Conservation (phyloP, 1,139 yeast species). For the Diutina mesorugosa region DNA sequence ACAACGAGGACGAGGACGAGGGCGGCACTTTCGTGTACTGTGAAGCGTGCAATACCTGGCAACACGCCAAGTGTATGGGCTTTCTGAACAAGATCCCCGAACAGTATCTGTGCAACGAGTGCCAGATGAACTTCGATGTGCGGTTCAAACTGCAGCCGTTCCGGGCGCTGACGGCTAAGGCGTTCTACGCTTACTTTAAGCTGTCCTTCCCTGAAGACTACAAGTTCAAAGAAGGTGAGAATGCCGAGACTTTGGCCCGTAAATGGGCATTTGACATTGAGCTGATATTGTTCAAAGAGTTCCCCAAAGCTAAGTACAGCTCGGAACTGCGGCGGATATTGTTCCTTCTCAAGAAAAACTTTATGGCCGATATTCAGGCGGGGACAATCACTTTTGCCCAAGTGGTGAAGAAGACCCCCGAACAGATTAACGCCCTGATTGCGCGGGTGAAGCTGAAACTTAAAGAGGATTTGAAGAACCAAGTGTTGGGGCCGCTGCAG, state of each 20-base stretch:
- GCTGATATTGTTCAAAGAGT: not conserved
- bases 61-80: conserved; percentile 66
- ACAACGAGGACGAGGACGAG: conserved; percentile 45
- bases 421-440: conserved; percentile 36
- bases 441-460: not conserved
- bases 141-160: not conserved
- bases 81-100: conserved; percentile 22
- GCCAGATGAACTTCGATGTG: conserved; percentile 6
- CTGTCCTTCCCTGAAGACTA: not conserved
- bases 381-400: conserved; percentile 34
- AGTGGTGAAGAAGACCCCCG: conserved; percentile 45
- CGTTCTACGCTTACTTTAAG: not conserved
- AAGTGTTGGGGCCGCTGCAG: not conserved
- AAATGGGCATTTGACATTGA: conserved; percentile 1
- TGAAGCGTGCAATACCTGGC: conserved; percentile 74
- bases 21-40: conserved; percentile 68
- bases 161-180: conserved; percentile 3
- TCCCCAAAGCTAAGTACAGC: not conserved
- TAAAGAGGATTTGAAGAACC: conserved; percentile 1
- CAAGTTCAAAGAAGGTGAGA: not conserved
- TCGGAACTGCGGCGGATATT: not conserved
- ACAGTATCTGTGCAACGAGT: conserved; percentile 19
- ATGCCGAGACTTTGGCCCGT: not conserved
- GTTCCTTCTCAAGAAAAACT: not conserved
- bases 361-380: conserved; percentile 25